These are phyloP conservation scores for Iberis pinnata DNA, from an alignment of 345 rosid species.

Conservation along the genomic window DNA sequence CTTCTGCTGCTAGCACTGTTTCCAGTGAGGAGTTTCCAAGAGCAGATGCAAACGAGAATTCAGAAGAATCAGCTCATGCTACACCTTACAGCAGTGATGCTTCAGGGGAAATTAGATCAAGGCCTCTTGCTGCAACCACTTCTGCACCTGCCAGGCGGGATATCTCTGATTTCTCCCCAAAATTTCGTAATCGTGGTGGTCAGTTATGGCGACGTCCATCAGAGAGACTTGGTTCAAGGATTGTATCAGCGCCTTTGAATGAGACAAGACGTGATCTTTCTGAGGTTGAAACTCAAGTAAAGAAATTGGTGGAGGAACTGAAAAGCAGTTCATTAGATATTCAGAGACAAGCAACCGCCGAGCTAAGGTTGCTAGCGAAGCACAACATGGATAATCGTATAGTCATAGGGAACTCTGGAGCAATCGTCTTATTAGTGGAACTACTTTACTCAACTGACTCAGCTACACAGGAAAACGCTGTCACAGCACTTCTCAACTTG, in stretches of 20 bases:
- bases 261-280: constrained; percentile 75
- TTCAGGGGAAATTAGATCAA: constrained; percentile 70
- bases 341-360: constrained; percentile 57
- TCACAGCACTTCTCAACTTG: constrained; percentile 88
- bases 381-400: constrained; percentile 82
- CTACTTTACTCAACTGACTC: constrained; percentile 57
- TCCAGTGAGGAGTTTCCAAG: constrained; percentile 45
- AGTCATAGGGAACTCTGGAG: constrained; percentile 78
- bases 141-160: constrained; percentile 42
- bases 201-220: constrained; percentile 78
- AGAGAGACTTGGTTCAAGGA: constrained; percentile 67
- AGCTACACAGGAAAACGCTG: constrained; percentile 71
- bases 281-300: constrained; percentile 65
- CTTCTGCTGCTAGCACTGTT: constrained; percentile 46
- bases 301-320: constrained; percentile 64
- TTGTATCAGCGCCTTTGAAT: constrained; percentile 51
- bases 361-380: constrained; percentile 69
- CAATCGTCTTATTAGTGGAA: constrained; percentile 60
- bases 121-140: constrained; percentile 39
- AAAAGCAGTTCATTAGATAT: constrained; percentile 49
- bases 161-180: constrained; percentile 49
- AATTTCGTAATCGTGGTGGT: constrained; percentile 49
- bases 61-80: constrained; percentile 49
- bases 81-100: constrained; percentile 61
- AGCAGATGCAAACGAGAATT: constrained; percentile 52